Conservation (phyloP, 306 rosid species). For the Acacia acuminata region DNA sequence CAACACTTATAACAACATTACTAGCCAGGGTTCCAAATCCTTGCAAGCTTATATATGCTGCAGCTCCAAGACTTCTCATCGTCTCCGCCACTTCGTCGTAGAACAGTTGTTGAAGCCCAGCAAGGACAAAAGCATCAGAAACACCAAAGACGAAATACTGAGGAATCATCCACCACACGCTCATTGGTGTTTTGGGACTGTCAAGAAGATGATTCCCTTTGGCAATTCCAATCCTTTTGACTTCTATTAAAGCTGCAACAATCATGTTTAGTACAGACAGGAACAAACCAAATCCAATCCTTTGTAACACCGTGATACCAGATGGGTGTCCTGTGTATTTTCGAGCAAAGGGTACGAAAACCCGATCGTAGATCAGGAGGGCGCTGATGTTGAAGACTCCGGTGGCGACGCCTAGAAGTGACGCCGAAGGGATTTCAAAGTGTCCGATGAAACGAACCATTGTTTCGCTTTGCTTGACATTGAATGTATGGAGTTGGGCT, state of each 20-base stretch:
- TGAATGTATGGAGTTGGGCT: constrained; percentile 58
- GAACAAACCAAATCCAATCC: constrained; percentile 64
- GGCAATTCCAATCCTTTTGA: constrained; percentile 54
- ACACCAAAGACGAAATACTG: constrained; percentile 51
- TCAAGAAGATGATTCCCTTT: constrained; percentile 42
- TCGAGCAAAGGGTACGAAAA: constrained; percentile 45
- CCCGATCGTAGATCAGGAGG: constrained; percentile 56
- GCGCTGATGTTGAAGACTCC: constrained; percentile 37
- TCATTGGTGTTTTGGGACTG: constrained; percentile 51
- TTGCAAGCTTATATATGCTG: constrained; percentile 53
- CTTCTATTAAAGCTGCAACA: constrained; percentile 53
- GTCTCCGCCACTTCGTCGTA: constrained; percentile 70
- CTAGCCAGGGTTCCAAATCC: constrained; percentile 64
- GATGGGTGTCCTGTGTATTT: constrained; percentile 44
- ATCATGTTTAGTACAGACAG: constrained; percentile 59
- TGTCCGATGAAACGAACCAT: constrained; percentile 36
- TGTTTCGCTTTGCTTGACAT: constrained; percentile 63
- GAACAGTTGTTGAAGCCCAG: constrained; percentile 65
- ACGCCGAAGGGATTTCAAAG: background rate
- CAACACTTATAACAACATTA: constrained; percentile 42
- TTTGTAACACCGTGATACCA: constrained; percentile 69
- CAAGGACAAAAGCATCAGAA: constrained; percentile 47
- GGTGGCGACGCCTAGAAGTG: background rate
- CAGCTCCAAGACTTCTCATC: constrained; percentile 73
- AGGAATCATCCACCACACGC: constrained; percentile 79